Evolutionary conservation across 495 filamentous ascomycete species (phyloP), one percentile per base, ranked within the genome.

Genomic region (Penicillium paxilli): DNA sequence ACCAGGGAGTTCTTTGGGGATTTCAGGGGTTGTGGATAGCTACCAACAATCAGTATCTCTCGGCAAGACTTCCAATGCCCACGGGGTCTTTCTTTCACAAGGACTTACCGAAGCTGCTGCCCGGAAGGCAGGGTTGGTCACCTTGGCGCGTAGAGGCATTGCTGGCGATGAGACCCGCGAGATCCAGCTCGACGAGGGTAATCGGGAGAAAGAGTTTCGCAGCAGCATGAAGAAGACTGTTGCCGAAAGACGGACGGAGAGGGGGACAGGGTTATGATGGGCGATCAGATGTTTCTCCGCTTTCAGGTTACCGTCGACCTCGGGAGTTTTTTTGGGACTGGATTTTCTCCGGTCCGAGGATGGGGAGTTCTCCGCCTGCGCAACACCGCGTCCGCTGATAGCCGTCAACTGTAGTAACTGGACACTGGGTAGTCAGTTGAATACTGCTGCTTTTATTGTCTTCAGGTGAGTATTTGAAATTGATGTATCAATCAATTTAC

Each of bases 101-200:
- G 19, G 49, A 55, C 58, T 49, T 75, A 80, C 79, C 62, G 55
- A 69, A 57, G 72, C 63, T 64, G 78, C 68, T 61, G 75, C 76
- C 30, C 70, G 66, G 44, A 78, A 77, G 60, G 83, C 80, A 62
- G 85, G 80, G 69, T 84, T 80, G 57, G 80, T 74, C 55, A 96
- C 80, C 68, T 91, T 95, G 47, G 93, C 91, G 79, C 85, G 85
- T 55, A 98, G 78, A 69, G 93, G 93, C 93, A 98, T 96, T 46
- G 70, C 77, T 59, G 75, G 53, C 26, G 62, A 59, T 53, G 57
- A 57, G 51, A 66, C 72, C 69, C 79, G 81, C 70, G 73, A 80
- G 70, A 79, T 68, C 73, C 77, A 75, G 76, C 80, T 79, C 72
- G 75, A 68, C 59, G 73, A 72, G 46, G 70, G 63, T 54, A 75